Evolutionary conservation across 1,284 basidiomycete genomes (phyloP).

Genomic region (Sparassis latifolia): DNA sequence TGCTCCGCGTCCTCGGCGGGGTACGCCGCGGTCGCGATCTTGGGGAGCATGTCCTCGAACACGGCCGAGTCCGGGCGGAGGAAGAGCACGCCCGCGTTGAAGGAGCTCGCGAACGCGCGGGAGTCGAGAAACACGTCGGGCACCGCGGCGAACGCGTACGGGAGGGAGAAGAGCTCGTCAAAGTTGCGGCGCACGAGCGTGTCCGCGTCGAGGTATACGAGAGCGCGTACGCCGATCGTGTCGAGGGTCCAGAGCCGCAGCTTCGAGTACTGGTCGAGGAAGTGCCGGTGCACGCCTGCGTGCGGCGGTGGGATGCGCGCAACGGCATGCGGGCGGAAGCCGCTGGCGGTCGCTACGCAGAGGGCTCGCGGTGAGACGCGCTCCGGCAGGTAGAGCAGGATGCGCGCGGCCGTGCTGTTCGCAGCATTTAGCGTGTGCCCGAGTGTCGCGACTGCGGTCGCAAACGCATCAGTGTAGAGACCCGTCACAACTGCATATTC

Average conservation of each 20-base stretch:
- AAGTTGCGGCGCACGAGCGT: slow-evolving; percentile 36
- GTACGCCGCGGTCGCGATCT: slow-evolving; percentile 29
- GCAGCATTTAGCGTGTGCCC: slow-evolving; percentile 30
- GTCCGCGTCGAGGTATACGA: slow-evolving; percentile 38
- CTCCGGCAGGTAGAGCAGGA: slow-evolving; percentile 32
- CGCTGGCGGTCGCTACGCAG: slow-evolving; percentile 30
- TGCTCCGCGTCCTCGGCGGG: slow-evolving; percentile 35
- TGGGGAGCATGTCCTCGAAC: slow-evolving; percentile 29
- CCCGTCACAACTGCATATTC: slow-evolving; percentile 33
- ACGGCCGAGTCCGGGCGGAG: slow-evolving; percentile 28
- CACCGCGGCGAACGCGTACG: slow-evolving; percentile 37
- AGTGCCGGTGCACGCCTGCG: slow-evolving; percentile 26
- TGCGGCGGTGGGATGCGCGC: slow-evolving; percentile 30
- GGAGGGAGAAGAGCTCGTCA: slow-evolving; percentile 38
- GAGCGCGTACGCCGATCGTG: slow-evolving; percentile 17
- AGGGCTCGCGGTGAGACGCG: slow-evolving; percentile 29
- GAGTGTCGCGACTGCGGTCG: slow-evolving; percentile 31
- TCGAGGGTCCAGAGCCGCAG: slow-evolving; percentile 34
- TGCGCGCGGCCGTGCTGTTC: slow-evolving; percentile 26
- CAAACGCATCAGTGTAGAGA: slow-evolving; percentile 33
- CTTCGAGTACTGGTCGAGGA: slow-evolving; percentile 35
- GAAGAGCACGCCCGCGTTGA: slow-evolving; percentile 40
- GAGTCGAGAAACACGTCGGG: slow-evolving; percentile 32
- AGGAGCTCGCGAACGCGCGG: slow-evolving; percentile 30
- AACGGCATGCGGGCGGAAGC: slow-evolving; percentile 31